Evolutionary conservation across 2,329 filamentous ascomycete genomes (phyloP), one percentile per base, ranked within the genome.

Genomic region (Trichophyton simii): DNA sequence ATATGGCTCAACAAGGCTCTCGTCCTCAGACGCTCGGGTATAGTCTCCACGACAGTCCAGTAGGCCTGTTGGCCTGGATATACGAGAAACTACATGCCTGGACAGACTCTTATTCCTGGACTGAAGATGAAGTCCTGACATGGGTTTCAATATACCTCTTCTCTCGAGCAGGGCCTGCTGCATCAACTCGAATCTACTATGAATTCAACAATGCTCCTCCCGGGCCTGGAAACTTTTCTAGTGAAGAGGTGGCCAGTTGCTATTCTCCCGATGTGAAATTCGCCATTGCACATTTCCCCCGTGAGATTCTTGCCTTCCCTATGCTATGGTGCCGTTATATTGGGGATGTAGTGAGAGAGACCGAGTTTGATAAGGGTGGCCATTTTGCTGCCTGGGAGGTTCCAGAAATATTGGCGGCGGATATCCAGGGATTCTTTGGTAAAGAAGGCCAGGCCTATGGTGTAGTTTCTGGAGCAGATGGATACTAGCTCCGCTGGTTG

Each of bases 31-130:
- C 88, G 0, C 69, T 91, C 0, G 85, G 85, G 0, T 89, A 88
- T 67, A 83, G 78, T 0, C 77, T 91, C 2, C 78, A 82, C 0
- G 87, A 91, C 69, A 85, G 81, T 5, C 89, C 88, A 0, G 81
- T 88, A 0, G 87, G 81, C 0, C 74, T 90, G 2, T 76, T 92
- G 0, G 83, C 87, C 0, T 94, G 89, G 89, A 84, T 92, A 38
- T 88, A 88, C 66, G 89, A 92, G 73, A 92, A 92, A 70, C 74
- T 92, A 42, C 83, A 86, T 66, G 85, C 88, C 66, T 92, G 88
- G 88, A 85, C 84, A 0, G 87, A 91, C 67, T 67, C 67, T 0
- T 90, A 90, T 68, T 75, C 81, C 0, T 91, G 87, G 87, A 86
- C 83, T 0, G 85, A 89, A 63, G 87, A 91, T 60, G 87, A 91